phyloP scores from a whole-genome alignment of 805 yeast species.

The Barnettozyma sucrosica region DNA sequence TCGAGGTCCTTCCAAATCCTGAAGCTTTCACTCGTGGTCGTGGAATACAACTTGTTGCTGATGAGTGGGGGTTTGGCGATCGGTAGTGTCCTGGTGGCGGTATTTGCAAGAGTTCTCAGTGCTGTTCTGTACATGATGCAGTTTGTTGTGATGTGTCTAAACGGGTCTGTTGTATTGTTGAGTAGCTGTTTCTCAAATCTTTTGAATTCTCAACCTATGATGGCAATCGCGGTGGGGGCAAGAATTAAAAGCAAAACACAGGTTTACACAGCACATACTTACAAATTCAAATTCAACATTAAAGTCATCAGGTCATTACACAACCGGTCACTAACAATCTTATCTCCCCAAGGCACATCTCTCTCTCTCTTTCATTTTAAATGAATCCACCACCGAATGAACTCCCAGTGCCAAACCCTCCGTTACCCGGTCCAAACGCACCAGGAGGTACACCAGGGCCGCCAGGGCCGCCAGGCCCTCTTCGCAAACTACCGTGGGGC shows the following conservation, averaged over 20 bases:
- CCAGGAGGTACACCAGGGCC: slow-evolving; percentile 1
- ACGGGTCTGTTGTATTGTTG: background rate
- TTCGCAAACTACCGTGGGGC: slow-evolving; percentile 7
- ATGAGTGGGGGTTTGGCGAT: background rate
- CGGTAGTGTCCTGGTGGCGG: background rate
- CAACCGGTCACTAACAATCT: too few species aligned
- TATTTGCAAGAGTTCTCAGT: background rate
- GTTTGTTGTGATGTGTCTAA: background rate
- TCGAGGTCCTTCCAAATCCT: slow-evolving; percentile 26
- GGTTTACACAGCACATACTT: background rate
- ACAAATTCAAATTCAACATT: background rate
- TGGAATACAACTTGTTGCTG: background rate
- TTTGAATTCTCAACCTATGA: background rate
- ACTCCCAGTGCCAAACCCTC: background rate
- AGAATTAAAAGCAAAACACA: background rate
- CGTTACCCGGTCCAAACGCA: background rate
- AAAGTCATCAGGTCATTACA: background rate
- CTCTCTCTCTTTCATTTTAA: background rate
- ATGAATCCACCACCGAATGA: slow-evolving; percentile 10
- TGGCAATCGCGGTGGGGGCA: background rate
- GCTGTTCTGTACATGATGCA: background rate
- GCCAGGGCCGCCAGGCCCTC: slow-evolving; percentile 1
- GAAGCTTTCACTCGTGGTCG: background rate
- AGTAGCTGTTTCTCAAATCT: background rate
- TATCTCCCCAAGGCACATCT: too few species aligned